Percentiles rank a stretch among this genome's conserved stretches.
These are phyloP conservation scores for Zygoascus bituminiphila DNA, from an alignment of 805 yeast genomes.

Conservation along the genomic window DNA sequence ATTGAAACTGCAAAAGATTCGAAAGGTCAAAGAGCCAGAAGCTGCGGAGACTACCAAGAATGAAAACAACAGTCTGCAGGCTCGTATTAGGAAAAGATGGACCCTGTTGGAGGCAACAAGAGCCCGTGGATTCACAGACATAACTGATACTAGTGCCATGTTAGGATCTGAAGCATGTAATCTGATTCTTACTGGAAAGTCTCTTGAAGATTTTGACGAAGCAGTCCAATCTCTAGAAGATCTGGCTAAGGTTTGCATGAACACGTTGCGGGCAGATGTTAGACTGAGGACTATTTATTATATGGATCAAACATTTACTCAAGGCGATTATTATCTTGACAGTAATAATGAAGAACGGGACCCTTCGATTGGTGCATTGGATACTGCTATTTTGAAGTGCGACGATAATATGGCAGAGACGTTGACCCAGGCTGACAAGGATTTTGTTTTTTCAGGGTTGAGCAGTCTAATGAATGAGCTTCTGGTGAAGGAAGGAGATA, in stretches of 20 bases:
- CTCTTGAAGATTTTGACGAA: slow-evolving; percentile 25
- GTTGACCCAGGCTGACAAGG: slow-evolving; percentile 26
- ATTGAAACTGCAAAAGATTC: slow-evolving; percentile 50
- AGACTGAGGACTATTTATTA: slow-evolving; percentile 46
- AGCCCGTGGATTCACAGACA: not conserved
- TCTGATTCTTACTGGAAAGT: slow-evolving; percentile 18
- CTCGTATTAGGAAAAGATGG: slow-evolving; percentile 26
- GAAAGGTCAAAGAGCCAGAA: slow-evolving; percentile 31
- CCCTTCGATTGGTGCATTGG: slow-evolving; percentile 42
- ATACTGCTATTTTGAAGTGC: slow-evolving; percentile 39
- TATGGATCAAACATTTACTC: slow-evolving; percentile 40
- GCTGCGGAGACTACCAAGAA: slow-evolving; percentile 3
- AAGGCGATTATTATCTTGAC: slow-evolving; percentile 43
- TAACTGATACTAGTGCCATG: not conserved
- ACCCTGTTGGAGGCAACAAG: slow-evolving; percentile 22
- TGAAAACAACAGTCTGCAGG: slow-evolving; percentile 5
- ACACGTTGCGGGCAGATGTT: slow-evolving; percentile 50
- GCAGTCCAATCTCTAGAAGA: slow-evolving; percentile 20
- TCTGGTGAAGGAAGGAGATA: slow-evolving; percentile 44
- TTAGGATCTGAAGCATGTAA: not conserved
- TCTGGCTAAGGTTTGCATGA: slow-evolving; percentile 21
- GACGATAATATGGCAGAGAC: slow-evolving; percentile 36
- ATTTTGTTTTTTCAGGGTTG: slow-evolving; percentile 39
- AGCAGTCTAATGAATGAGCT: slow-evolving; percentile 44
- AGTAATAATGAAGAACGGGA: slow-evolving; percentile 56